These are phyloP conservation scores for Candida sphagnicola DNA, from an alignment of 805 yeast genomes.

Conservation along the genomic window DNA sequence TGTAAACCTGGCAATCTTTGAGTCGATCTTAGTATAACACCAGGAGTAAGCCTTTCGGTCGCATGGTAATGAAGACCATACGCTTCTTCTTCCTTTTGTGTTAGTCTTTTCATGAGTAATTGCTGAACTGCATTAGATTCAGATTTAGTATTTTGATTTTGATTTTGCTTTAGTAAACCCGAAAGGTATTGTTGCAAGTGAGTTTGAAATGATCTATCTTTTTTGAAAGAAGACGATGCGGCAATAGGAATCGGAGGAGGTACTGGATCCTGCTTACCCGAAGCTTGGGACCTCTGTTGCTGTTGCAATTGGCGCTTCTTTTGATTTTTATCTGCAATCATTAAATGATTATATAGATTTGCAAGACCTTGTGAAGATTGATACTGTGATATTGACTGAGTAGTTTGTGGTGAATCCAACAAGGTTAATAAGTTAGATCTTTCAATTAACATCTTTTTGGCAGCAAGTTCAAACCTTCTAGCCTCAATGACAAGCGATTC, in stretches of 20 bases:
- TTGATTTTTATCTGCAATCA: conserved; percentile 61
- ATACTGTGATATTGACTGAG: conserved; percentile 72
- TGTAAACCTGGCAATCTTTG: conserved; percentile 41
- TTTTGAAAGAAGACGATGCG: conserved; percentile 47
- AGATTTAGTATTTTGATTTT: conserved; percentile 22
- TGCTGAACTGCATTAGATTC: conserved; percentile 39
- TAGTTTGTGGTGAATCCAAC: conserved; percentile 80
- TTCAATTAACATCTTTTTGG: conserved; percentile 82
- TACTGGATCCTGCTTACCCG: conserved; percentile 39
- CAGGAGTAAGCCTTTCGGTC: conserved; percentile 64
- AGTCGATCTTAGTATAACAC: conserved; percentile 77
- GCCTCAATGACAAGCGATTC: conserved; percentile 93
- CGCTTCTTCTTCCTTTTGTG: conserved; percentile 75
- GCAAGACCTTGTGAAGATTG: conserved; percentile 85
- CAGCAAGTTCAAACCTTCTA: conserved; percentile 84
- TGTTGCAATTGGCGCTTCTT: conserved; percentile 50
- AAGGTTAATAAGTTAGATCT: conserved; percentile 73
- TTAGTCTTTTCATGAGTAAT: conserved; percentile 51
- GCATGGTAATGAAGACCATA: conserved; percentile 80
- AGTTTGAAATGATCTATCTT: conserved; percentile 40
- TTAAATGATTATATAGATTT: conserved; percentile 75
- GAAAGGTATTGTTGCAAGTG: conserved; percentile 42
- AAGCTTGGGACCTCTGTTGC: conserved; percentile 12
- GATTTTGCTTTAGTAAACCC: conserved; percentile 32
- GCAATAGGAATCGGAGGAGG: conserved; percentile 58